Evolutionary conservation across 2,329 filamentous ascomycete genomes (phyloP).

Genomic region (Chaetomium sp.): DNA sequence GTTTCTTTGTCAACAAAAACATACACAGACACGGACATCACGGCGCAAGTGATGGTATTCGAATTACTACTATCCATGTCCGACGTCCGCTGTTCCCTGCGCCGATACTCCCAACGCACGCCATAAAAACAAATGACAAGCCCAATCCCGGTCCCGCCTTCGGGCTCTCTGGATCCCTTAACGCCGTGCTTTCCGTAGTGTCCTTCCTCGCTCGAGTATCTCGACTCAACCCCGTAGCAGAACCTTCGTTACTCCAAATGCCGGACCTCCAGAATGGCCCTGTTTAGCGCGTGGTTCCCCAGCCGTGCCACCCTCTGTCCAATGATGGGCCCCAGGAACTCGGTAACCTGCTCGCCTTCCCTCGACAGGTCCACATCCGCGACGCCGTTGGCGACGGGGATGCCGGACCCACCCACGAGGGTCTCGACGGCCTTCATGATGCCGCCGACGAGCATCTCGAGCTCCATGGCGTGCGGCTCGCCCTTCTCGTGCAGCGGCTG

Average conservation of each 20-base stretch:
- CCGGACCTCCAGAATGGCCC: conserved; percentile 57
- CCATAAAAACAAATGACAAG: not conserved
- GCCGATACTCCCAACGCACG: not conserved
- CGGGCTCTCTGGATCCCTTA: conserved; percentile 21
- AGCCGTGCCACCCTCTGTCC: conserved; percentile 52
- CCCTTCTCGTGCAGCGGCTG: conserved; percentile 56
- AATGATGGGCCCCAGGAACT: conserved; percentile 58
- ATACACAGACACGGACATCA: not conserved
- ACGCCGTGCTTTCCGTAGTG: conserved; percentile 8
- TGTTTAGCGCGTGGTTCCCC: conserved; percentile 52
- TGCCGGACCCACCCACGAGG: conserved; percentile 36
- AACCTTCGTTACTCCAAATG: conserved; percentile 48
- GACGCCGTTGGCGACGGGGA: conserved; percentile 43
- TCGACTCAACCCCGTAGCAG: not conserved
- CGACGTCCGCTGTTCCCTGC: not conserved
- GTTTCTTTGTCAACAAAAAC: conserved; percentile 26
- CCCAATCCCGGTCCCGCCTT: not conserved
- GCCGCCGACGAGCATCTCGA: conserved; percentile 59
- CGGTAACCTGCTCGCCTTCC: conserved; percentile 51
- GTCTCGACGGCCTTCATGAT: conserved; percentile 56
- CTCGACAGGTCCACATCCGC: conserved; percentile 44
- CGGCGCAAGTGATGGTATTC: not conserved
- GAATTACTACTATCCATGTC: conserved; percentile 4
- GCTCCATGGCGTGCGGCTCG: conserved; percentile 50
- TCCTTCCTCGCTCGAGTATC: not conserved